Conservation (phyloP, 768 basidiomycete genomes). For the Chalciporus chontae region DNA sequence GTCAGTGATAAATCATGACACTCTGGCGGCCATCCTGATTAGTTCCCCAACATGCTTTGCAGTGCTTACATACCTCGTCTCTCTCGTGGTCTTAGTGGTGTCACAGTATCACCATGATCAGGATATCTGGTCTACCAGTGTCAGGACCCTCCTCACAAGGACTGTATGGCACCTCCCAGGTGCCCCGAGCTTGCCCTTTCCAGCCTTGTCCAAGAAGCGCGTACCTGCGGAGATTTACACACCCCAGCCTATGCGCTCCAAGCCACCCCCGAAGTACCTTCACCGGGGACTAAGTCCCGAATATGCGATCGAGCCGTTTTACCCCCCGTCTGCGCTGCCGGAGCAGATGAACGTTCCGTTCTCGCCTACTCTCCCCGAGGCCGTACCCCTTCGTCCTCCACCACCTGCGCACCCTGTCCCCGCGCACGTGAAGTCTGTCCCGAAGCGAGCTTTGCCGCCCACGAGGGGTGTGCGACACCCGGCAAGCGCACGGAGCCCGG, state of each 20-base stretch:
- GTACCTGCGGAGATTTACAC: constrained; percentile 37
- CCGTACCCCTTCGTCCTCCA: constrained; percentile 21
- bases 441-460: constrained; percentile 6
- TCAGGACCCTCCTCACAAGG: constrained; percentile 42
- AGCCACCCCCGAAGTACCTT: constrained; percentile 28
- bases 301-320: constrained; percentile 48
- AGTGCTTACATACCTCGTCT: constrained; percentile 61
- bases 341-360: constrained; percentile 20
- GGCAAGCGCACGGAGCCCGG: constrained; percentile 4
- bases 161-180: constrained; percentile 30
- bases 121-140: constrained; percentile 48
- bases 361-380: constrained; percentile 22
- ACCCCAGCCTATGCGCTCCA: constrained; percentile 40
- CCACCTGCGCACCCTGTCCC: constrained; percentile 13
- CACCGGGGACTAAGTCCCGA: constrained; percentile 39
- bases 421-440: constrained; percentile 16
- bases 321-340: constrained; percentile 21
- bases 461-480: not conserved
- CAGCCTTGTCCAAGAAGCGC: constrained; percentile 35
- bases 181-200: constrained; percentile 34
- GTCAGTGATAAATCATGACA: constrained; percentile 32
- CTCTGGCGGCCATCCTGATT: not conserved
- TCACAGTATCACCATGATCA: constrained; percentile 42
- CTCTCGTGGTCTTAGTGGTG: constrained; percentile 43
- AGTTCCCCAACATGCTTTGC: not conserved